Evolutionary conservation across 2,329 filamentous ascomycete species (phyloP).

Genomic region (Fusarium illudens): DNA sequence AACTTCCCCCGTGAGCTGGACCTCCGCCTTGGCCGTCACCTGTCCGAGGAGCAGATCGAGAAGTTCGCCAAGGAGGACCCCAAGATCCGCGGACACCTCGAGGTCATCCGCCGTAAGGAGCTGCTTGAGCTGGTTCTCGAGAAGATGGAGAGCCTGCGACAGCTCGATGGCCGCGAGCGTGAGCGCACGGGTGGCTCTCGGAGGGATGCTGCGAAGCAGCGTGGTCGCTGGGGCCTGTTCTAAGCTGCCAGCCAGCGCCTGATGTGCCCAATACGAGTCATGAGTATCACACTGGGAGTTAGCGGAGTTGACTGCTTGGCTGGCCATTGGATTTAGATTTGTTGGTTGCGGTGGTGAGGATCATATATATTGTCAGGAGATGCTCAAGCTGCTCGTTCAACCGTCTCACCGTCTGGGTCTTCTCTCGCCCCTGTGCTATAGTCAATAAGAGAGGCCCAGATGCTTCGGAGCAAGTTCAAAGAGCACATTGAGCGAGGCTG

Average conservation of each 20-base stretch:
- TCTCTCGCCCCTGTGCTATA: background rate
- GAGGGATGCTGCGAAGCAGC: constrained; percentile 50
- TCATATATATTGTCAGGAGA: constrained; percentile 1
- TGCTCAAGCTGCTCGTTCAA: background rate
- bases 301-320: constrained; percentile 39
- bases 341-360: constrained; percentile 10
- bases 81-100: constrained; percentile 86
- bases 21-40: constrained; percentile 80
- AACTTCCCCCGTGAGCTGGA: constrained; percentile 96
- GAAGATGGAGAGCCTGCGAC: constrained; percentile 92
- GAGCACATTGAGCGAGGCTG: constrained; percentile 20
- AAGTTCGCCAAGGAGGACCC: constrained; percentile 92
- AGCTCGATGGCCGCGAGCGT: constrained; percentile 80
- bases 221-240: constrained; percentile 61
- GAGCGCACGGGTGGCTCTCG: constrained; percentile 49
- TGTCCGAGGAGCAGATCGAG: constrained; percentile 83
- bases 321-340: constrained; percentile 40
- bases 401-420: background rate
- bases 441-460: background rate
- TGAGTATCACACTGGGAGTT: constrained; percentile 42
- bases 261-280: constrained; percentile 35
- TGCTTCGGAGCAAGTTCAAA: background rate
- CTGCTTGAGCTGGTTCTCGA: constrained; percentile 90
- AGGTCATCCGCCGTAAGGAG: constrained; percentile 92
- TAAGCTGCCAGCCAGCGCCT: constrained; percentile 37